These are phyloP conservation scores for Sporisorium sorghi DNA, from an alignment of 1,284 basidiomycete genomes.

Conservation along the genomic window DNA sequence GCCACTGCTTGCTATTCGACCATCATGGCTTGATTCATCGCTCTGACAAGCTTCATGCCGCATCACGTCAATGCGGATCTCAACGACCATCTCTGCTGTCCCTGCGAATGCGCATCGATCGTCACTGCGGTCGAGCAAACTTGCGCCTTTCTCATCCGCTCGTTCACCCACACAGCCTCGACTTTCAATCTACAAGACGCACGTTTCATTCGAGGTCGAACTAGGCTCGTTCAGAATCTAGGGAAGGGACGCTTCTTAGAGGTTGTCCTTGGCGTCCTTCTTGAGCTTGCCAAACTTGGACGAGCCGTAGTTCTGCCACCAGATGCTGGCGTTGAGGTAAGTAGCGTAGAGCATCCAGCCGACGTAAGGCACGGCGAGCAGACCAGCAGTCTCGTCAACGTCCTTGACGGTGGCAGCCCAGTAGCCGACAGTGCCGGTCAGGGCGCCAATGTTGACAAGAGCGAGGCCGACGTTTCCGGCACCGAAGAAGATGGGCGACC, in stretches of 20 bases:
- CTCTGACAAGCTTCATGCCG: too few relatives aligned
- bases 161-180: too few relatives aligned
- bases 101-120: too few relatives aligned
- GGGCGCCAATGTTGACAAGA: conserved; percentile 75
- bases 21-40: too few relatives aligned
- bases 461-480: conserved; percentile 70
- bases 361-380: conserved; percentile 54
- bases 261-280: conserved; percentile 56
- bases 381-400: conserved; percentile 63
- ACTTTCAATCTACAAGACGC: too few relatives aligned
- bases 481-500: conserved; percentile 81
- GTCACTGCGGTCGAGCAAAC: too few relatives aligned
- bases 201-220: neutral
- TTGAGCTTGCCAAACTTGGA: conserved; percentile 52
- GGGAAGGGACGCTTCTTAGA: conserved; percentile 11
- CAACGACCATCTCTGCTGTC: too few relatives aligned
- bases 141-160: too few relatives aligned
- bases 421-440: conserved; percentile 76
- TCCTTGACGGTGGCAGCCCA: conserved; percentile 60
- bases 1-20: too few relatives aligned
- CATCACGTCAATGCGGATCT: too few relatives aligned
- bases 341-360: conserved; percentile 76
- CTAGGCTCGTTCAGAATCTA: neutral
- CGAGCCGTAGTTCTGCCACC: conserved; percentile 70
- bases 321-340: conserved; percentile 78